A percentile compares a stretch with the other conserved stretches of the same genome.
These are phyloP conservation scores for Acidomyces sp. DNA, from an alignment of 495 filamentous ascomycete species.

Conservation along the genomic window DNA sequence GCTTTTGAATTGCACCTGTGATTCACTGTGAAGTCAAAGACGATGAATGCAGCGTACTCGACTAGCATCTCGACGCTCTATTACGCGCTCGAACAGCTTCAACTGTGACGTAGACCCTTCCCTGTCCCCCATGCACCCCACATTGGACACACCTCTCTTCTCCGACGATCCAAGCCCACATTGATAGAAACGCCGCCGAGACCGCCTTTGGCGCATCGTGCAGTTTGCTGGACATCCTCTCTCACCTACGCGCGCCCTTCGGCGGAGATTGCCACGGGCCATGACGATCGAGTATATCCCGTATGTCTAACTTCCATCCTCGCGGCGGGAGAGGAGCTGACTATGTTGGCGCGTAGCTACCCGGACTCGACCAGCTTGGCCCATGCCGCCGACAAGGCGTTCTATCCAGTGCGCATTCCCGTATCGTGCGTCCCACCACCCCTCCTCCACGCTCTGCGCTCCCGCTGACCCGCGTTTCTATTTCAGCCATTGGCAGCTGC, in stretches of 20 bases:
- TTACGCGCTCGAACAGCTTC: too few relatives aligned
- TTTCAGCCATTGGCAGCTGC: constrained; percentile 76
- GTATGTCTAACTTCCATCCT: constrained; percentile 14
- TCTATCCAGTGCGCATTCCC: constrained; percentile 63
- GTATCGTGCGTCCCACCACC: constrained; percentile 44
- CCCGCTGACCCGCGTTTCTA: constrained; percentile 9
- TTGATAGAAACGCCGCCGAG: too few relatives aligned
- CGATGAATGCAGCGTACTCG: constrained; percentile 32
- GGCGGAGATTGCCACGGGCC: not conserved
- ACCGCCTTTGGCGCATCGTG: too few relatives aligned
- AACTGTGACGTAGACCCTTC: too few relatives aligned
- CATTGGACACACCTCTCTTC: too few relatives aligned
- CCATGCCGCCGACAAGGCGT: constrained; percentile 49
- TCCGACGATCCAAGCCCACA: too few relatives aligned
- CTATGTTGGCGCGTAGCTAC: constrained; percentile 35
- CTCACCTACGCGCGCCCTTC: too few relatives aligned
- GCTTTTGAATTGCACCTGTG: too few relatives aligned
- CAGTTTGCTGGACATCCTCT: too few relatives aligned
- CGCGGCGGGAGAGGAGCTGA: not conserved
- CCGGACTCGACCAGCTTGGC: constrained; percentile 47
- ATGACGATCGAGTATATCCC: constrained; percentile 24
- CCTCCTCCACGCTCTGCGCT: constrained; percentile 2
- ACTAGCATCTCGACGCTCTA: too few relatives aligned
- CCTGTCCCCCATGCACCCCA: too few relatives aligned
- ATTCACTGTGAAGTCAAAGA: constrained; percentile 29